Percentiles rank a stretch among this genome's conserved stretches.
These are phyloP conservation scores for Penicillium freii DNA, from an alignment of 2,329 filamentous ascomycete genomes.

Conservation along the genomic window DNA sequence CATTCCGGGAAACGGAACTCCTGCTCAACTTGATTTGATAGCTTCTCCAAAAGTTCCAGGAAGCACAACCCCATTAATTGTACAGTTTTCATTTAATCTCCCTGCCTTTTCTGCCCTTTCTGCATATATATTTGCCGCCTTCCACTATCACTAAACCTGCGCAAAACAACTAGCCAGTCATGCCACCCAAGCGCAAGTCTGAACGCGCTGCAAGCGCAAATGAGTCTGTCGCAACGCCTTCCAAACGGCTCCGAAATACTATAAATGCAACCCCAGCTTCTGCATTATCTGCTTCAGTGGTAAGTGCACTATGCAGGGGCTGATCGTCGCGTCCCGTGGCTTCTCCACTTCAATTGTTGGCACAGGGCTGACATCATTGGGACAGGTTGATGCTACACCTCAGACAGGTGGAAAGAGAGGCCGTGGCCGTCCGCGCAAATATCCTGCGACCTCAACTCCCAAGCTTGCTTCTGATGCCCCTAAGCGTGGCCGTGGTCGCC, in stretches of 20 bases:
- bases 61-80: background rate
- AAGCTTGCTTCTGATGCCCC: constrained; percentile 28
- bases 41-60: background rate
- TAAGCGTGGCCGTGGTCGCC: constrained; percentile 36
- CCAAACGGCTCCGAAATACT: constrained; percentile 26
- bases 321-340: constrained; percentile 12
- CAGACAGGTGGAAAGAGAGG: constrained; percentile 32
- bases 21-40: background rate
- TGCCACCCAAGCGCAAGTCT: constrained; percentile 31
- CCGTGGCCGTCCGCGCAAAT: constrained; percentile 37
- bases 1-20: constrained; percentile 2
- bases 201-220: constrained; percentile 21
- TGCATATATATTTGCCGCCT: background rate
- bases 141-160: background rate
- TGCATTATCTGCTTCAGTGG: constrained; percentile 5
- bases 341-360: constrained; percentile 8
- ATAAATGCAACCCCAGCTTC: background rate
- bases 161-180: background rate
- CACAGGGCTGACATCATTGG: background rate
- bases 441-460: constrained; percentile 24
- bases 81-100: background rate
- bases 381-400: constrained; percentile 14
- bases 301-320: constrained; percentile 15
- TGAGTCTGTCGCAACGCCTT: constrained; percentile 16
- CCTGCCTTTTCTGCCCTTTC: background rate